Percentiles rank a stretch among this genome's conserved stretches.
Conservation (phyloP, 768 basidiomycete species). For the Melanogaster broomeanus region DNA sequence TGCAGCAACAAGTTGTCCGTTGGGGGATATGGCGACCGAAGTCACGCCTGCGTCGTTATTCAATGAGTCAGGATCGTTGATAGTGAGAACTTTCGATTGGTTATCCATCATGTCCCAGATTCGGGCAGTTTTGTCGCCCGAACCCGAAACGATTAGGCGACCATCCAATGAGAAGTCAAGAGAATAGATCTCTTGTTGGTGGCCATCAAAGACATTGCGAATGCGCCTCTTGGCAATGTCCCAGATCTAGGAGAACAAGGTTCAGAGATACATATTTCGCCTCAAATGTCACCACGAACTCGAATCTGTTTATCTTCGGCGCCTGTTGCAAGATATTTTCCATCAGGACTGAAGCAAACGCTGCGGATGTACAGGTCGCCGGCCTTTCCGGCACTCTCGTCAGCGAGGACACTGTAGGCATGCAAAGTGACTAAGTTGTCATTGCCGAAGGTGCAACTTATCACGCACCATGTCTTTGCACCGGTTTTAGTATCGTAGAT, state of each 20-base stretch:
- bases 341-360: slow-evolving; percentile 77
- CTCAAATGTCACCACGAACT: slow-evolving; percentile 45
- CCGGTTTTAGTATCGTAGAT: slow-evolving; percentile 94
- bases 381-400: slow-evolving; percentile 69
- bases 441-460: background rate
- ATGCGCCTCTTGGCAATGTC: slow-evolving; percentile 82
- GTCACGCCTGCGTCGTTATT: slow-evolving; percentile 69
- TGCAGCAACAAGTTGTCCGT: slow-evolving; percentile 64
- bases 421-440: slow-evolving; percentile 9
- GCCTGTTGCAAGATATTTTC: slow-evolving; percentile 71
- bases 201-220: slow-evolving; percentile 81
- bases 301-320: slow-evolving; percentile 94
- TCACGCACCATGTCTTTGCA: slow-evolving; percentile 72
- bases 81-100: slow-evolving; percentile 34
- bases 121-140: slow-evolving; percentile 72
- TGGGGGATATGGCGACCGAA: slow-evolving; percentile 76
- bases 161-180: slow-evolving; percentile 91
- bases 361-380: slow-evolving; percentile 90
- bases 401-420: slow-evolving; percentile 63
- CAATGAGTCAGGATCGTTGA: slow-evolving; percentile 53
- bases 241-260: slow-evolving; percentile 69
- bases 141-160: slow-evolving; percentile 83
- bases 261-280: slow-evolving; percentile 2
- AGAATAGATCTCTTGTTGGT: slow-evolving; percentile 92
- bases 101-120: slow-evolving; percentile 62